These are phyloP conservation scores for Gymnopilus dilepis DNA, from an alignment of 768 basidiomycete genomes.

Conservation along the genomic window DNA sequence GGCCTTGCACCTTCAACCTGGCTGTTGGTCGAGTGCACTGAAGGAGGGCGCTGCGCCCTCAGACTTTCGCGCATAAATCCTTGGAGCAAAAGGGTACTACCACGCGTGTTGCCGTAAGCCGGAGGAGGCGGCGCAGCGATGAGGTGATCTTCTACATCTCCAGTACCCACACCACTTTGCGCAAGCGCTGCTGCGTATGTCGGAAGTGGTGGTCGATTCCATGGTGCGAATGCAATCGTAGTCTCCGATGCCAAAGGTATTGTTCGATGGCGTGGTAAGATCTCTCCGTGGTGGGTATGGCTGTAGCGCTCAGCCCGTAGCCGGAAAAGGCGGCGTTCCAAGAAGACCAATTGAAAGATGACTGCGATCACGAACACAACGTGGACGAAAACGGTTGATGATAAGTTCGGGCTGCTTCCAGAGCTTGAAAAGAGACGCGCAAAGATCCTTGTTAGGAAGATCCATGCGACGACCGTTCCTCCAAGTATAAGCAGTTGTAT, in stretches of 20 bases:
- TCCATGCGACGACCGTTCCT: constrained; percentile 64
- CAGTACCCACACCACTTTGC: constrained; percentile 70
- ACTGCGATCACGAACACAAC: constrained; percentile 59
- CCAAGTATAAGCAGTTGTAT: constrained; percentile 46
- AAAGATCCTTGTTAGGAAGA: constrained; percentile 38
- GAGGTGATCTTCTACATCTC: constrained; percentile 74
- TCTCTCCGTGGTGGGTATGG: constrained; percentile 62
- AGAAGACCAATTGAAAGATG: constrained; percentile 60
- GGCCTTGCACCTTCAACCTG: constrained; percentile 43
- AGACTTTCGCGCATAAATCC: constrained; percentile 55
- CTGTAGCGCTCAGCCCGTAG: constrained; percentile 70
- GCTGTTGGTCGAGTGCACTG: constrained; percentile 29
- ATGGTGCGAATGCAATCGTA: constrained; percentile 59
- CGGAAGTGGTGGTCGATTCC: constrained; percentile 73
- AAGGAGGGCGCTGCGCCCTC: constrained; percentile 54
- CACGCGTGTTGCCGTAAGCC: constrained; percentile 77
- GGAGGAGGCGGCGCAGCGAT: constrained; percentile 76
- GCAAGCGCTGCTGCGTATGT: constrained; percentile 75
- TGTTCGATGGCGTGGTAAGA: constrained; percentile 47
- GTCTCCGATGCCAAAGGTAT: constrained; percentile 29
- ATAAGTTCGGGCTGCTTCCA: constrained; percentile 18
- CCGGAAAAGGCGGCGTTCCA: constrained; percentile 69
- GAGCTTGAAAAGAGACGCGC: constrained; percentile 16
- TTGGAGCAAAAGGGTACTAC: constrained; percentile 64
- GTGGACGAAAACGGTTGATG: constrained; percentile 61